Percentiles rank a stretch among this genome's conserved stretches.
These are phyloP conservation scores for Holtermanniella nyarrowii DNA, from an alignment of 768 basidiomycete species.

Conservation along the genomic window DNA sequence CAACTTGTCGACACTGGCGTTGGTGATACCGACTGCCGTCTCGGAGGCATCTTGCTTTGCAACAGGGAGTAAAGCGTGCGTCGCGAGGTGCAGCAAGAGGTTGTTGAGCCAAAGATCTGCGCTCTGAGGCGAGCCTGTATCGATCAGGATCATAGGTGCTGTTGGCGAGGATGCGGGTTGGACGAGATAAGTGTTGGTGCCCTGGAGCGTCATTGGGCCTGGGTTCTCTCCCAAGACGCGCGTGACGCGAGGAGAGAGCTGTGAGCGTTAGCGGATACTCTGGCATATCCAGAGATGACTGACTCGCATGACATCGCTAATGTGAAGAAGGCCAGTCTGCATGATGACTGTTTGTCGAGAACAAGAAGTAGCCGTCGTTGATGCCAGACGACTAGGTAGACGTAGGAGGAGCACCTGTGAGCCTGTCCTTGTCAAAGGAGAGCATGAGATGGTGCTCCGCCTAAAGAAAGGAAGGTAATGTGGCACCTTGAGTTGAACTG, in stretches of 20 bases:
- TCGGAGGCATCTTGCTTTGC: background rate
- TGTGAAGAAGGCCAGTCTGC: background rate
- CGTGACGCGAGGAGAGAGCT: slow-evolving; percentile 35
- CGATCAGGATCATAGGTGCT: slow-evolving; percentile 32
- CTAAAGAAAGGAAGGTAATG: too few species aligned
- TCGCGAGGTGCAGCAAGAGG: slow-evolving; percentile 15
- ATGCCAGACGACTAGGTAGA: too few species aligned
- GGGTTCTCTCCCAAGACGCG: slow-evolving; percentile 34
- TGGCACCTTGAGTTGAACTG: too few species aligned
- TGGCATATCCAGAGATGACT: too few species aligned
- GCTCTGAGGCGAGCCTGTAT: slow-evolving; percentile 34
- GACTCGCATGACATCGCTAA: background rate
- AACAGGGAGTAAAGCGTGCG: background rate
- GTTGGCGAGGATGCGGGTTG: slow-evolving; percentile 29
- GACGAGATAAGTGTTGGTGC: slow-evolving; percentile 36
- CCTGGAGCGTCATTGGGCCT: slow-evolving; percentile 32
- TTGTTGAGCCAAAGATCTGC: slow-evolving; percentile 26
- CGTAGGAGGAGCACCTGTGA: too few species aligned
- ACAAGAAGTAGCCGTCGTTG: too few species aligned
- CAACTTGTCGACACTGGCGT: background rate
- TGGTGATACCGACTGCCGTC: background rate
- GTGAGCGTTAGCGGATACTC: background rate
- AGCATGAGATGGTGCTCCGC: too few species aligned
- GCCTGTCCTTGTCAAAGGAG: too few species aligned
- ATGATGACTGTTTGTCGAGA: background rate